Conservation (phyloP, 2,329 filamentous ascomycete species). For the Trichophyton verrucosum region DNA sequence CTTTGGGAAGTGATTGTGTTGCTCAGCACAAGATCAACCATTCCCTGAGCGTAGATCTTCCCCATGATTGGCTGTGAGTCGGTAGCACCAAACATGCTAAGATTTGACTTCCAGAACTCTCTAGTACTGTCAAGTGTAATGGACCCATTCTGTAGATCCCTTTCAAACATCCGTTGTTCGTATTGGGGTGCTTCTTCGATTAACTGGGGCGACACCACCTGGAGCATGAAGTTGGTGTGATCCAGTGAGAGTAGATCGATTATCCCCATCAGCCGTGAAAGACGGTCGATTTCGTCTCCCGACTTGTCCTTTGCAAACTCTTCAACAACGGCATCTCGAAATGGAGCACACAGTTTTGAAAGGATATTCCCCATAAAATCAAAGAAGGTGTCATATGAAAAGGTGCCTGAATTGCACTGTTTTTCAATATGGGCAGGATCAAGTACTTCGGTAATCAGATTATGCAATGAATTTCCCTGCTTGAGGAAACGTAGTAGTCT, state of each 20-base stretch:
- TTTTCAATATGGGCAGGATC: constrained; percentile 46
- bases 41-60: constrained; percentile 46
- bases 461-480: constrained; percentile 49
- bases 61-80: constrained; percentile 30
- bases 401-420: constrained; percentile 47
- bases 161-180: constrained; percentile 47
- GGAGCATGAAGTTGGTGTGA: constrained; percentile 54
- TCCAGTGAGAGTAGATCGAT: constrained; percentile 52
- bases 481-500: constrained; percentile 49
- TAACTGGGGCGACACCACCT: constrained; percentile 47
- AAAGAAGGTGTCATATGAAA: constrained; percentile 54
- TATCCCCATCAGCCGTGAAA: constrained; percentile 50
- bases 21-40: constrained; percentile 46
- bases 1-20: constrained; percentile 41
- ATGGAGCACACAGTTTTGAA: constrained; percentile 53
- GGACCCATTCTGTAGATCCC: constrained; percentile 40
- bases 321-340: constrained; percentile 48
- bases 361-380: constrained; percentile 50
- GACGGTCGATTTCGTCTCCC: constrained; percentile 49
- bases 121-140: constrained; percentile 42
- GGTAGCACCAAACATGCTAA: constrained; percentile 33
- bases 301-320: constrained; percentile 40
- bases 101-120: constrained; percentile 41
- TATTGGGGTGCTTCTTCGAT: constrained; percentile 51
- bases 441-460: constrained; percentile 47